Conservation (phyloP, 805 yeast genomes). For the Scheffersomyces coipomensis region DNA sequence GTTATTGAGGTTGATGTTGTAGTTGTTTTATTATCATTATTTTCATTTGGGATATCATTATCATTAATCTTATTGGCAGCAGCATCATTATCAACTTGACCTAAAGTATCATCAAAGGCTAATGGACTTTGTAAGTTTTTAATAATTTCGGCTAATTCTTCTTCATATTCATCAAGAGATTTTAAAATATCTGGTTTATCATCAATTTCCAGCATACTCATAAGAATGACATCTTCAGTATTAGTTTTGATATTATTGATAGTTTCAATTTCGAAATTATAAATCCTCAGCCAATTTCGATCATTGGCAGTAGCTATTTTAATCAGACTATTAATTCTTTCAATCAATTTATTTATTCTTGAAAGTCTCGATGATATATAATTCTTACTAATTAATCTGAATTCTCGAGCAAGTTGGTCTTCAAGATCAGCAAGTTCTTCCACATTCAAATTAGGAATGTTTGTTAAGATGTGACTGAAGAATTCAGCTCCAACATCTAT, state of each 20-base stretch:
- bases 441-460: constrained; percentile 17
- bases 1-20: too few relatives aligned
- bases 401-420: constrained; percentile 19
- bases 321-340: constrained; percentile 20
- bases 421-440: constrained; percentile 25
- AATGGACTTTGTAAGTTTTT: constrained; percentile 32
- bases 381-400: constrained; percentile 17
- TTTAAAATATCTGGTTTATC: constrained; percentile 14
- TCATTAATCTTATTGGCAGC: not conserved
- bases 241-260: constrained; percentile 29
- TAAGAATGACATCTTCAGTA: constrained; percentile 28
- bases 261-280: constrained; percentile 31
- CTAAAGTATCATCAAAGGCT: constrained; percentile 26
- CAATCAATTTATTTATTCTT: constrained; percentile 25
- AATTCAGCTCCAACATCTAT: too few relatives aligned
- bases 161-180: constrained; percentile 25
- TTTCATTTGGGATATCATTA: not conserved
- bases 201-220: constrained; percentile 9
- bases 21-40: not conserved
- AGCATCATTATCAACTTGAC: constrained; percentile 3
- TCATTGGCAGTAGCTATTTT: constrained; percentile 26
- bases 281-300: constrained; percentile 30
- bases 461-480: constrained; percentile 2
- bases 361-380: constrained; percentile 27
- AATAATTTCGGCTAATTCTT: constrained; percentile 27